Evolutionary conservation across 768 basidiomycete genomes (phyloP), one percentile per base, ranked within the genome.

Genomic region (Collybia nuda): DNA sequence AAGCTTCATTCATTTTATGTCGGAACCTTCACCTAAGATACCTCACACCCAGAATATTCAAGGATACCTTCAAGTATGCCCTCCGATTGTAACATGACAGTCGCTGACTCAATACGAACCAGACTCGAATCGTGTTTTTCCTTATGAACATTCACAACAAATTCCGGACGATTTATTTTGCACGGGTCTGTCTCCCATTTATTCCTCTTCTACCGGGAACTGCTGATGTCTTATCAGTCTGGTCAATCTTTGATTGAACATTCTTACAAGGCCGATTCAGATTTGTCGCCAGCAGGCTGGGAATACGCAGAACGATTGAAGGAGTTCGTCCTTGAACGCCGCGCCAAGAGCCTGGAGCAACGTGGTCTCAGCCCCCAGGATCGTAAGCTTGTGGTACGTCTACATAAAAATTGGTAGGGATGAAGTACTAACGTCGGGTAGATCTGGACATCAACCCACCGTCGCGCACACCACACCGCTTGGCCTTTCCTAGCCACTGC

Each of bases 191-290:
- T 67, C 37, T 40, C 9, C 29, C 14, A 23, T 18, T 47, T 48
- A 26, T 5, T 5, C 36, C 19, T 12, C 0, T 35, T 26, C 24
- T 8, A 35, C 14, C 6, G 19, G 22, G 17, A 47, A 26, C 14
- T 17, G 17, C 56, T 57, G 28, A 56, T 26, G 7, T n/a, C 5
- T 22, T 19, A 24, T 17, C 59, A 97, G 94, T 96, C 95, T 15
- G 97, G 97, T n/a, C 94, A 95, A 77, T 96, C 93, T 11, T 76
- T 98, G 51, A 94, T 98, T 59, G 97, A 99, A 65, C 97, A 98
- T 65, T 98, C 96, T 5, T 98, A 95, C 78, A 96, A 95, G 71
- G 95, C 97, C 32, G 97, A 99, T 62, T 93, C 95, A 1, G 96
- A 98, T 67, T 80, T 99, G 8, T 97, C 95, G 1, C 89, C 91